Base-by-base conservation (phyloP, 148 eudicot genomes). In the Rhododendron williamsianum region DNA sequence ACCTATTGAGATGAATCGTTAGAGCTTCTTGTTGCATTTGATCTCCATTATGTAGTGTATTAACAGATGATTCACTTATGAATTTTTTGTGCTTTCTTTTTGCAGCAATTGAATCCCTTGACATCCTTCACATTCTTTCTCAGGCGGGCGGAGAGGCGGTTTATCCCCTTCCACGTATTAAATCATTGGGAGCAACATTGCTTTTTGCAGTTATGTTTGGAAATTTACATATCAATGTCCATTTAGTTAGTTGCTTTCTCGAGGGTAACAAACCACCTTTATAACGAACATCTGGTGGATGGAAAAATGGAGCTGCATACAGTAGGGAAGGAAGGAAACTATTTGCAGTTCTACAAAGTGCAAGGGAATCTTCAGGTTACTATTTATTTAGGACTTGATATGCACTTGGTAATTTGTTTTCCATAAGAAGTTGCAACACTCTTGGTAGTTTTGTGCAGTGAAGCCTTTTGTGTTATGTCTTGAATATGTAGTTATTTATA, bases 101-200 rank as follows among this genome's bases (percentile, higher is more conserved):
- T 91, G 89, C 91, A 97, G 98, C 91, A 81, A 95, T 97, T 83
- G 98, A 97, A 73, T 87, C 97, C 78, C 91, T 97, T 60, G 99
- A 97, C 87, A 92, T 97, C 81, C 98, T 97, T 65, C 92, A 93
- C 82, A 92, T 97, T 91, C 91, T 97, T 52, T 97, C 99, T 88
- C 98, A 95, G 92, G 96, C 93, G 85, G 98, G 98, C 6, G 98
- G 99, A 79, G 99, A 97, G 90, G 95, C 95, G 63, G 94, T 95
- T 85, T 97, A 97, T 90, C 98, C 98, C 35, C 93, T 95, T 78
- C 98, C 98, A 25, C 96, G 94, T 77, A 93, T 94, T 73, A 93
- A 90, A 93, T 92, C 92, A 85, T 86, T 97, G 60, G 98, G 93
- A 92, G 96, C 98, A 36, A 88, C 98, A 83, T 84, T 97, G 82